A percentile compares a stretch with the other conserved stretches of the same genome.
Conservation (phyloP, 2,329 filamentous ascomycete genomes). For the Sporothrix brasiliensis region DNA sequence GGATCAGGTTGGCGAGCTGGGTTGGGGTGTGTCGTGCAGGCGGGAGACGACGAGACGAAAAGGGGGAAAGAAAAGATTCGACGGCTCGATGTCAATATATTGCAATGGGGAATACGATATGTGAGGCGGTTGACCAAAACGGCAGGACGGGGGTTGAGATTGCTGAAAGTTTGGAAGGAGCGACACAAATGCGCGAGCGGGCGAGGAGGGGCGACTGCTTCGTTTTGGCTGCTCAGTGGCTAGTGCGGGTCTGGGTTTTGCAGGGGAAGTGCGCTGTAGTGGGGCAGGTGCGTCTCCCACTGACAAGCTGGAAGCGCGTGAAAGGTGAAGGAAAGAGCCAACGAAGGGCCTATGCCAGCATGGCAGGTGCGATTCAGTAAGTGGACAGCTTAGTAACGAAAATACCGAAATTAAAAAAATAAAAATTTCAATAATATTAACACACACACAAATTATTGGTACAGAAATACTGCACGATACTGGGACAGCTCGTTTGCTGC, state of each 20-base stretch:
- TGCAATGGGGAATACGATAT: not conserved
- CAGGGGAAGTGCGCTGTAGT: constrained; percentile 16
- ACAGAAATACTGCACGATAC: not conserved
- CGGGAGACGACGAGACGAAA: not conserved
- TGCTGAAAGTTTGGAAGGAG: constrained; percentile 15
- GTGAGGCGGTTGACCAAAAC: not conserved
- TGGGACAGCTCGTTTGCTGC: not conserved
- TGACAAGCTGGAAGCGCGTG: constrained; percentile 22
- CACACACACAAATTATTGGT: not conserved
- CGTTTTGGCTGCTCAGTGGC: constrained; percentile 16
- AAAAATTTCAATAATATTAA: not conserved
- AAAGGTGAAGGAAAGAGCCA: constrained; percentile 14
- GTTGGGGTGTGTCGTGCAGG: too few relatives aligned
- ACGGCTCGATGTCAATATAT: constrained; percentile 11
- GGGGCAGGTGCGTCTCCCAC: constrained; percentile 21
- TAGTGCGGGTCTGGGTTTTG: constrained; percentile 17
- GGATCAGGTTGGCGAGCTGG: not conserved
- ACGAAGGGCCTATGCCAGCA: not conserved
- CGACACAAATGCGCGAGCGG: not conserved
- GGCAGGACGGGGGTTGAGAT: constrained; percentile 5
- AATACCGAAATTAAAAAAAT: not conserved
- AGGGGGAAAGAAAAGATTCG: not conserved
- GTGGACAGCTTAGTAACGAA: not conserved
- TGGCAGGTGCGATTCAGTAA: not conserved
- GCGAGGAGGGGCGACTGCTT: constrained; percentile 24